phyloP scores from a whole-genome alignment of 805 yeast species.

The Sungouiozyma intestinalis region DNA sequence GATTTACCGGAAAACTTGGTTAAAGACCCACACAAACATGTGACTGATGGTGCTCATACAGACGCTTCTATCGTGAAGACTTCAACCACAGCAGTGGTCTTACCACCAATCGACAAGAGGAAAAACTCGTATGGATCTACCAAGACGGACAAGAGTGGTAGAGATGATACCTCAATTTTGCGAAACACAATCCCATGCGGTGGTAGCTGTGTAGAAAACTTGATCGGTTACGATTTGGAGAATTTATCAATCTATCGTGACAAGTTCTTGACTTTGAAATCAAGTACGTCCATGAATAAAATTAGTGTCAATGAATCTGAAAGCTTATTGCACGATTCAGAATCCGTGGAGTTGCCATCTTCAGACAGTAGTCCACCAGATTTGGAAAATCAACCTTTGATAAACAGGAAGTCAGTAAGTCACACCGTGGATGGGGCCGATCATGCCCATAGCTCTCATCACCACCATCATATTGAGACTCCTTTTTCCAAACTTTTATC shows the following conservation, averaged over 20 bases:
- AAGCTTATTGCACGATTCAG: not conserved
- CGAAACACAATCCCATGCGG: slow-evolving; percentile 3
- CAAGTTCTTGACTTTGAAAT: slow-evolving; percentile 10
- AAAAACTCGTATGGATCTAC: not conserved
- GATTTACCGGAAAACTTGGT: not conserved
- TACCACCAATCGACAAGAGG: not conserved
- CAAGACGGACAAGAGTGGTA: not conserved
- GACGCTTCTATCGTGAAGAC: not conserved
- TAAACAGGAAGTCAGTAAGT: not conserved
- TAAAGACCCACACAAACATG: not conserved
- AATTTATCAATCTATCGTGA: slow-evolving; percentile 26
- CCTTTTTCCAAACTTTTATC: slow-evolving; percentile 70
- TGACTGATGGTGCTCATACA: not conserved
- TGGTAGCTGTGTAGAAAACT: slow-evolving; percentile 25
- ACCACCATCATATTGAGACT: slow-evolving; percentile 72
- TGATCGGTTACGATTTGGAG: slow-evolving; percentile 29
- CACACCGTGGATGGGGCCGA: not conserved
- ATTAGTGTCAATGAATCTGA: slow-evolving; percentile 1
- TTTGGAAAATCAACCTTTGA: not conserved
- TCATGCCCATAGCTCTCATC: slow-evolving; percentile 25
- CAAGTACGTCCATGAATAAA: slow-evolving; percentile 1
- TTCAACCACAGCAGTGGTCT: not conserved
- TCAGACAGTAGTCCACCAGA: not conserved
- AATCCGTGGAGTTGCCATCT: not conserved
- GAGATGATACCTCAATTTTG: not conserved